Evolutionary conservation across 768 basidiomycete species (phyloP).

Genomic region (Leccinum imitatum): DNA sequence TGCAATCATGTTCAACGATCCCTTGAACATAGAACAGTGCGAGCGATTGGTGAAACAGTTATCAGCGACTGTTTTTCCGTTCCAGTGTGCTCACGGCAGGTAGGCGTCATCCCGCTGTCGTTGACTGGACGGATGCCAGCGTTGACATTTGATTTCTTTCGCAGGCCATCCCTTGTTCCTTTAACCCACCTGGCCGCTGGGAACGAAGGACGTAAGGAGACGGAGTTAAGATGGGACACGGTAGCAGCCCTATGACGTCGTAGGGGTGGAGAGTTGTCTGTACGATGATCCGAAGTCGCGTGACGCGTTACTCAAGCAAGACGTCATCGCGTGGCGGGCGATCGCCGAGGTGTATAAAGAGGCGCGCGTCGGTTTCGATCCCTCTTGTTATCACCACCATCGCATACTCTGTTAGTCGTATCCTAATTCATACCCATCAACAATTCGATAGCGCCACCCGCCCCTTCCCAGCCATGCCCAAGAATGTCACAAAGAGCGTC

Average conservation of each 20-base stretch:
- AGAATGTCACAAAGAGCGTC: slow-evolving; percentile 53
- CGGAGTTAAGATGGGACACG: slow-evolving; percentile 26
- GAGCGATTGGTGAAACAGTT: slow-evolving; percentile 64
- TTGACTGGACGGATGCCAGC: neutral
- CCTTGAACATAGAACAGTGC: slow-evolving; percentile 67
- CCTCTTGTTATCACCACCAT: neutral
- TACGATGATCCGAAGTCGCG: slow-evolving; percentile 24
- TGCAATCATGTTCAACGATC: too few species aligned
- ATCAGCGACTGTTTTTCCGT: slow-evolving; percentile 75
- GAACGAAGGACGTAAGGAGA: slow-evolving; percentile 12
- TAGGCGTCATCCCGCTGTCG: slow-evolving; percentile 22
- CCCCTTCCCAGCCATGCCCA: slow-evolving; percentile 36
- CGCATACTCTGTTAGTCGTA: slow-evolving; percentile 8
- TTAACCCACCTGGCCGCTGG: slow-evolving; percentile 33
- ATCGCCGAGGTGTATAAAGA: slow-evolving; percentile 23
- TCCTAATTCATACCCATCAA: slow-evolving; percentile 14
- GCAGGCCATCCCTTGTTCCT: slow-evolving; percentile 57
- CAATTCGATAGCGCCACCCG: slow-evolving; percentile 1
- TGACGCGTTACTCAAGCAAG: slow-evolving; percentile 20
- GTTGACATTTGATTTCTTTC: neutral
- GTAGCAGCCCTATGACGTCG: slow-evolving; percentile 19
- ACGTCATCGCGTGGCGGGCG: slow-evolving; percentile 31
- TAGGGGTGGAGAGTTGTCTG: neutral
- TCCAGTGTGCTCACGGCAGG: slow-evolving; percentile 97
- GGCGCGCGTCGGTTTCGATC: slow-evolving; percentile 7